Conservation (phyloP, 108 stramenopile species). For the Stephanodiscus triporus region DNA sequence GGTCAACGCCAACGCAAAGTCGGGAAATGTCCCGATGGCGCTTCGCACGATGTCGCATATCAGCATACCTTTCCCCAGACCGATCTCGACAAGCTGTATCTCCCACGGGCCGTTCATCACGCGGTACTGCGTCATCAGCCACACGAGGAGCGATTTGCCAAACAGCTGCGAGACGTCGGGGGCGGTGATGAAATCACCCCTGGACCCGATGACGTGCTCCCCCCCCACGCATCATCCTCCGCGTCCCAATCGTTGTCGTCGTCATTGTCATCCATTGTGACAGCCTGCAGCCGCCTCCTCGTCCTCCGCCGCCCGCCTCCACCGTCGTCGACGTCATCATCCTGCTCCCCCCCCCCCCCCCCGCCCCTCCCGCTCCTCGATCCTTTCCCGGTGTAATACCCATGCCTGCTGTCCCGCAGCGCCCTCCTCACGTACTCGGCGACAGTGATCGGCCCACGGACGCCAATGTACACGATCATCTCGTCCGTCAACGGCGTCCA, state of each 20-base stretch:
- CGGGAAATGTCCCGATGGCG: slow-evolving; percentile 54
- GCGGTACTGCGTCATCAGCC: slow-evolving; percentile 88
- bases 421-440: slow-evolving; percentile 83
- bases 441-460: slow-evolving; percentile 74
- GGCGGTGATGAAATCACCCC: slow-evolving; percentile 98
- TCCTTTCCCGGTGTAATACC: slow-evolving; percentile 74
- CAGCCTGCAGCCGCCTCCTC: neutral
- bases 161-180: slow-evolving; percentile 98
- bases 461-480: slow-evolving; percentile 72
- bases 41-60: slow-evolving; percentile 88
- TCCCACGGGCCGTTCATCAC: slow-evolving; percentile 55
- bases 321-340: neutral
- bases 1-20: slow-evolving; percentile 51
- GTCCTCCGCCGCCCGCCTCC: neutral
- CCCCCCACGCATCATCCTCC: slow-evolving; percentile 40
- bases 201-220: slow-evolving; percentile 73
- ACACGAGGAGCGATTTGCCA: slow-evolving; percentile 94
- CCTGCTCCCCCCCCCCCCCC: neutral
- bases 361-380: slow-evolving; percentile 37
- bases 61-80: slow-evolving; percentile 97
- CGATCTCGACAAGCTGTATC: slow-evolving; percentile 91
- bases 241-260: slow-evolving; percentile 31
- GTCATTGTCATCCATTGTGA: slow-evolving; percentile 37
- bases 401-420: slow-evolving; percentile 74
- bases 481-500: slow-evolving; percentile 76